Conservation (phyloP, 2,329 filamentous ascomycete genomes). For the Ophiostoma piceae region DNA sequence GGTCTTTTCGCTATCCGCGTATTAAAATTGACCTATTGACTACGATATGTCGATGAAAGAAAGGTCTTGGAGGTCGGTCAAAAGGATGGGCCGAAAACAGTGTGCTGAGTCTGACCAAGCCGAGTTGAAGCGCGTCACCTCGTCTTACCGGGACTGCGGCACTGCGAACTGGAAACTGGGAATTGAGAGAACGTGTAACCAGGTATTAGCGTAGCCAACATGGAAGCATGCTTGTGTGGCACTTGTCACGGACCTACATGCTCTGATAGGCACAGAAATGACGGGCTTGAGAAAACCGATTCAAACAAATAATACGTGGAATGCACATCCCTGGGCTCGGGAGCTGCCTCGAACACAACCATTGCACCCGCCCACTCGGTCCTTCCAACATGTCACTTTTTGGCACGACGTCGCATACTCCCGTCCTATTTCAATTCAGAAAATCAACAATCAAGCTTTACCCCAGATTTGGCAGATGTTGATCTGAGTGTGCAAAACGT, state of each 20-base stretch:
- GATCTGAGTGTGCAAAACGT: background rate
- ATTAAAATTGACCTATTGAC: background rate
- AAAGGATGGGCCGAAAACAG: background rate
- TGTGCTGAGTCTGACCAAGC: background rate
- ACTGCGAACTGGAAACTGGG: no score
- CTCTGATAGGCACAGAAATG: no score
- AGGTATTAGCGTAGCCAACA: no score
- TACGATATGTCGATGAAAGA: background rate
- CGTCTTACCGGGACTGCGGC: no score
- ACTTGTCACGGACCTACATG: no score
- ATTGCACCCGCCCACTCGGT: background rate
- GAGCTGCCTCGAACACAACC: background rate
- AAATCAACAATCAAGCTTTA: background rate
- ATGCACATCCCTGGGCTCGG: background rate
- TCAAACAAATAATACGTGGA: background rate
- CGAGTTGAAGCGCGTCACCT: background rate
- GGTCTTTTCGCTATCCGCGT: background rate
- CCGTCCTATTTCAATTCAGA: no score
- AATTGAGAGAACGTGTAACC: no score
- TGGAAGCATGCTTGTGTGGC: no score
- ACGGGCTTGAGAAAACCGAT: no score
- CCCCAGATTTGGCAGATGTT: background rate
- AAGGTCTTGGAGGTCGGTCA: background rate
- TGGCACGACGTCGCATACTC: background rate
- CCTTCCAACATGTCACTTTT: background rate